Evolutionary conservation across 495 filamentous ascomycete genomes (phyloP).

Genomic region (Penicillium manginii): DNA sequence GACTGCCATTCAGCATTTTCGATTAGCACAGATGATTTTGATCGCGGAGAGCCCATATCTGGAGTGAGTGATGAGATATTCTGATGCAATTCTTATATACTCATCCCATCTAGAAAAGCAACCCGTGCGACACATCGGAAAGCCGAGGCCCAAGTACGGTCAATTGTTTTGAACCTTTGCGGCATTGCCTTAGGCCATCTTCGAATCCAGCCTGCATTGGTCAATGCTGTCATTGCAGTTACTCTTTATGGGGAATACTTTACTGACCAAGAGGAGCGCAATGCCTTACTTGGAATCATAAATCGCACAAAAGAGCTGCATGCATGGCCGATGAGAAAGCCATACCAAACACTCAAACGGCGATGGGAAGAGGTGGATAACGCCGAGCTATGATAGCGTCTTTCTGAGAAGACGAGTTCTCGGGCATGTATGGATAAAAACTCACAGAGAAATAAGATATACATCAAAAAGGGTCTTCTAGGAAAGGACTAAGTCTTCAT

Average conservation of each 20-base stretch:
- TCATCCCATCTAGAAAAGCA: conserved; percentile 14
- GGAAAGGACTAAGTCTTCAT: too few relatives aligned
- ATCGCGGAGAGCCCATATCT: conserved; percentile 30
- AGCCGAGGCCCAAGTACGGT: conserved; percentile 29
- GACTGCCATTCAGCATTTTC: conserved; percentile 28
- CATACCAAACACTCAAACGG: conserved; percentile 15
- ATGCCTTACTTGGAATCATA: conserved; percentile 26
- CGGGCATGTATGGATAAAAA: not conserved
- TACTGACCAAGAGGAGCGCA: conserved; percentile 25
- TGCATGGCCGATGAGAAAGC: conserved; percentile 26
- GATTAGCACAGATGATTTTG: conserved; percentile 28
- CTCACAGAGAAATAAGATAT: too few relatives aligned
- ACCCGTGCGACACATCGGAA: conserved; percentile 26
- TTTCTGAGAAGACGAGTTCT: not conserved
- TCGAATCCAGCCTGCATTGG: conserved; percentile 23
- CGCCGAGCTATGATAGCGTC: conserved; percentile 10
- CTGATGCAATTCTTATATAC: not conserved
- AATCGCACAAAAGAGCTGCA: conserved; percentile 17
- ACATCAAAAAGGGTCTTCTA: too few relatives aligned
- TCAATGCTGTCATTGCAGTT: conserved; percentile 34
- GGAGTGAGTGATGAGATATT: conserved; percentile 19
- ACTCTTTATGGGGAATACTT: conserved; percentile 35
- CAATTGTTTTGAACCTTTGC: conserved; percentile 28
- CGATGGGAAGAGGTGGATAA: conserved; percentile 23
- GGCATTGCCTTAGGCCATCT: conserved; percentile 27